These are phyloP conservation scores for Myriangium duriaei DNA, from an alignment of 2,329 filamentous ascomycete genomes.

Conservation along the genomic window DNA sequence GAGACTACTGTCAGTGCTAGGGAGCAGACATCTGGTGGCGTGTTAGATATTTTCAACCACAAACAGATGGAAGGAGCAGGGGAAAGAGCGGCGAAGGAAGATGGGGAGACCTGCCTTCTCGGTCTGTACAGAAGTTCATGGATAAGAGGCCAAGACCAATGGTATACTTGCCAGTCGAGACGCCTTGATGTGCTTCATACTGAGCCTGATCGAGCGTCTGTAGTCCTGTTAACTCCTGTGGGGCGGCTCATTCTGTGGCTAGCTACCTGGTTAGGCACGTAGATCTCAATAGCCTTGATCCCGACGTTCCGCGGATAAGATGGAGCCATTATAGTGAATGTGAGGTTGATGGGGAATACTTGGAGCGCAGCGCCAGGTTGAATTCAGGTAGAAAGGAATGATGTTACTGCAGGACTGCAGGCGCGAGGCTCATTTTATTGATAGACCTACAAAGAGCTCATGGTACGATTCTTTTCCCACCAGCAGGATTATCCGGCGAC, in stretches of 20 bases:
- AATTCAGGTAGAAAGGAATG: too few species aligned
- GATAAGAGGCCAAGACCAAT: constrained; percentile 43
- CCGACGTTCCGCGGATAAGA: constrained; percentile 38
- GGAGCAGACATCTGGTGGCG: constrained; percentile 33
- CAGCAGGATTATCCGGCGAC: too few species aligned
- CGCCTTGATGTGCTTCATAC: constrained; percentile 43
- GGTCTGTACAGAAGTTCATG: constrained; percentile 44
- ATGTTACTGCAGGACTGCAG: too few species aligned
- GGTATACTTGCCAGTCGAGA: constrained; percentile 39
- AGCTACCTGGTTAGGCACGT: constrained; percentile 41
- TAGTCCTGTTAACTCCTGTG: constrained; percentile 11
- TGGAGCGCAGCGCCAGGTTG: too few species aligned
- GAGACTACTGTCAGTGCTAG: constrained; percentile 39
- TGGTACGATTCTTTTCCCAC: too few species aligned
- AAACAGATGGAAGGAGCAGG: too few species aligned
- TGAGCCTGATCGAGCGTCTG: constrained; percentile 42
- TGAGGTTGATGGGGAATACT: too few species aligned
- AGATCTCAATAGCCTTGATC: constrained; percentile 43
- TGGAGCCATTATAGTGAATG: constrained; percentile 25
- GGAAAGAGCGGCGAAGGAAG: too few species aligned
- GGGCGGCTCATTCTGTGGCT: neutral
- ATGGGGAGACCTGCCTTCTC: constrained; percentile 42
- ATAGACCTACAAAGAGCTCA: too few species aligned
- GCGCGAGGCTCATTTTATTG: too few species aligned
- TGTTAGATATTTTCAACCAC: neutral